phyloP scores from a whole-genome alignment of 2,329 filamentous ascomycete species.

The Claviceps humidiphila region DNA sequence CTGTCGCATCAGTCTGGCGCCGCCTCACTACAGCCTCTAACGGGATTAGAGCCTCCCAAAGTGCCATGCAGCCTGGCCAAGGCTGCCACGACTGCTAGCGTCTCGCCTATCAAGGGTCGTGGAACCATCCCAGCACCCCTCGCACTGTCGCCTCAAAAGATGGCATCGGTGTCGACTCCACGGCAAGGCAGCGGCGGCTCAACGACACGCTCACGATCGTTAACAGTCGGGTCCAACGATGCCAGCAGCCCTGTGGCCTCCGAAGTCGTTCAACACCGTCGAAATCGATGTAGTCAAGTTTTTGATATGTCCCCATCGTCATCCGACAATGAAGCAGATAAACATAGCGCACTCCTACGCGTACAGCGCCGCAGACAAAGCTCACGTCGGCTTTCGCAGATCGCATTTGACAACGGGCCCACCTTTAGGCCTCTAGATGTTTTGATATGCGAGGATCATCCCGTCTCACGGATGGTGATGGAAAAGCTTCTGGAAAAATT shows the following conservation, averaged over 20 bases:
- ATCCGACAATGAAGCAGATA: constrained; percentile 91
- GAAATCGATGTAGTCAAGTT: constrained; percentile 85
- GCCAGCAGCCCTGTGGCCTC: constrained; percentile 66
- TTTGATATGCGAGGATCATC: constrained; percentile 93
- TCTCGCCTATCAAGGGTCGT: constrained; percentile 46
- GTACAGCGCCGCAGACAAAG: constrained; percentile 92
- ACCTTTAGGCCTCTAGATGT: constrained; percentile 85
- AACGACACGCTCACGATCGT: constrained; percentile 64
- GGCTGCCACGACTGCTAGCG: constrained; percentile 39
- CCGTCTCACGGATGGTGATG: constrained; percentile 96
- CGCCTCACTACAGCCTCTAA: constrained; percentile 52
- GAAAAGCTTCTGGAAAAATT: constrained; percentile 93
- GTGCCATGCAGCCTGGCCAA: constrained; percentile 46
- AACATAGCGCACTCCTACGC: constrained; percentile 77
- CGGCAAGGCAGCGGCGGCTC: constrained; percentile 47
- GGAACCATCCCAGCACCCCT: constrained; percentile 34
- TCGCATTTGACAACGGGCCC: constrained; percentile 72
- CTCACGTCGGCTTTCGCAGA: constrained; percentile 84
- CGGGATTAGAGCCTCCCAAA: constrained; percentile 59
- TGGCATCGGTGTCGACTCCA: constrained; percentile 40
- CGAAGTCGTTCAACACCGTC: constrained; percentile 60
- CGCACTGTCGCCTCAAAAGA: constrained; percentile 50
- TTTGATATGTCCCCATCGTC: constrained; percentile 96
- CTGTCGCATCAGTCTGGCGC: constrained; percentile 62
- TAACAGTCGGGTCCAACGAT: constrained; percentile 90